These are phyloP conservation scores for Scolecobasidium constrictum DNA, from an alignment of 2,329 filamentous ascomycete genomes.

Conservation along the genomic window DNA sequence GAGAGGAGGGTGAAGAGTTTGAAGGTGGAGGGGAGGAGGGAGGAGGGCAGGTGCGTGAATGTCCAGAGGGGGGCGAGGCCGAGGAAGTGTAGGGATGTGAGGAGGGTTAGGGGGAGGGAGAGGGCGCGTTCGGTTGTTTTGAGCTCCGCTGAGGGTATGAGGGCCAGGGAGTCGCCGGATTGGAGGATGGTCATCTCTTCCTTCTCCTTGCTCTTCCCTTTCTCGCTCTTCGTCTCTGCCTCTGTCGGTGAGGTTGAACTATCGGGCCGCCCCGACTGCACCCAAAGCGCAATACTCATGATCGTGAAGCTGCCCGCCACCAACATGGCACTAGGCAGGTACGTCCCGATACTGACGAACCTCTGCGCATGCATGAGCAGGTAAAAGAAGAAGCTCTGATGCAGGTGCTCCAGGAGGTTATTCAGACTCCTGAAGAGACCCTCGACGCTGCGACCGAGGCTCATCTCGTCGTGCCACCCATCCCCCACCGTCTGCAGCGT, in stretches of 20 bases:
- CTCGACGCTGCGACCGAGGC: constrained; percentile 78
- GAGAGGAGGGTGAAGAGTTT: constrained; percentile 31
- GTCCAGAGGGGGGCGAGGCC: constrained; percentile 72
- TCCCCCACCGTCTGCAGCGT: constrained; percentile 83
- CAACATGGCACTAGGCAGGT: constrained; percentile 94
- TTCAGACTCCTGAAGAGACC: constrained; percentile 88
- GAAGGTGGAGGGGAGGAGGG: constrained; percentile 47
- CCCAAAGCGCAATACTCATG: constrained; percentile 89
- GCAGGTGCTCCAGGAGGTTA: constrained; percentile 89
- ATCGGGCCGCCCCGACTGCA: constrained; percentile 55
- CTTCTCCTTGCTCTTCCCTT: constrained; percentile 18
- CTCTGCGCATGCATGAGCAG: constrained; percentile 81
- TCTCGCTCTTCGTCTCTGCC: constrained; percentile 20
- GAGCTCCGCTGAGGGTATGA: constrained; percentile 23
- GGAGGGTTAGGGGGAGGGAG: constrained; percentile 61
- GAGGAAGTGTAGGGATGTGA: constrained; percentile 62
- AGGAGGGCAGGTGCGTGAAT: constrained; percentile 59
- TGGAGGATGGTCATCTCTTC: not conserved
- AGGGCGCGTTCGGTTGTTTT: constrained; percentile 50
- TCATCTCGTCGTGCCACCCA: constrained; percentile 98
- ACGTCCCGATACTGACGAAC: constrained; percentile 97
- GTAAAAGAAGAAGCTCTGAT: constrained; percentile 99
- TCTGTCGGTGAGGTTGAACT: not conserved
- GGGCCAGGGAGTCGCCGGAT: not conserved
- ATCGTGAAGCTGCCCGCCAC: constrained; percentile 91